Evolutionary conservation across 768 basidiomycete species (phyloP).

Genomic region (Boletus edulis): DNA sequence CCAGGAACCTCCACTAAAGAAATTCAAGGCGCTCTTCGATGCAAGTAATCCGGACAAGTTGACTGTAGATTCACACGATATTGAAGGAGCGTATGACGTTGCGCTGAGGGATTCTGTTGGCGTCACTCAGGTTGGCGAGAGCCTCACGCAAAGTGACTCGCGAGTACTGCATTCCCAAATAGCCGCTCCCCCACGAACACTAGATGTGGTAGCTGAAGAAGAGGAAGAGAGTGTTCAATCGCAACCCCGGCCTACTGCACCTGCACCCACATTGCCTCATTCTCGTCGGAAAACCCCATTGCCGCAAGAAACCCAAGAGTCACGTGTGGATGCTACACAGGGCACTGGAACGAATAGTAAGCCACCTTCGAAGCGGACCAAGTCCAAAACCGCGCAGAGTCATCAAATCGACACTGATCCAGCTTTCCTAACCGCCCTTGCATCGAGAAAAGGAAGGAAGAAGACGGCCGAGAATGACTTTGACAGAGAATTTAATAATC

Average conservation of each 20-base stretch:
- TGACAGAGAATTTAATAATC: constrained; percentile 77
- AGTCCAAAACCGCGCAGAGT: background rate
- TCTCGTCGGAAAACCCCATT: constrained; percentile 1
- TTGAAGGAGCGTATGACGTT: constrained; percentile 10
- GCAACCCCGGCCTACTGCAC: background rate
- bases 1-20: constrained; percentile 60
- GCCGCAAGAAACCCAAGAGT: background rate
- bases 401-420: constrained; percentile 53
- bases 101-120: constrained; percentile 12
- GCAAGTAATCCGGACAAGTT: constrained; percentile 52
- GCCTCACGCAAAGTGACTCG: constrained; percentile 28
- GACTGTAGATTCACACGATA: constrained; percentile 22
- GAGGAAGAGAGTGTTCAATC: constrained; percentile 44
- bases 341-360: constrained; percentile 22
- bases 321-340: constrained; percentile 10
- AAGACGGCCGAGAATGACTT: constrained; percentile 61
- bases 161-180: constrained; percentile 7
- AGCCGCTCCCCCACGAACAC: constrained; percentile 7
- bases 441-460: constrained; percentile 69
- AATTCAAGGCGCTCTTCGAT: constrained; percentile 70
- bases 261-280: background rate
- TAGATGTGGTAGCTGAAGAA: constrained; percentile 50
- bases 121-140: constrained; percentile 15
- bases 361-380: constrained; percentile 7
- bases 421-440: constrained; percentile 69